Evolutionary conservation across 805 yeast genomes (phyloP).

Genomic region (Saccharomyces eubayanus): DNA sequence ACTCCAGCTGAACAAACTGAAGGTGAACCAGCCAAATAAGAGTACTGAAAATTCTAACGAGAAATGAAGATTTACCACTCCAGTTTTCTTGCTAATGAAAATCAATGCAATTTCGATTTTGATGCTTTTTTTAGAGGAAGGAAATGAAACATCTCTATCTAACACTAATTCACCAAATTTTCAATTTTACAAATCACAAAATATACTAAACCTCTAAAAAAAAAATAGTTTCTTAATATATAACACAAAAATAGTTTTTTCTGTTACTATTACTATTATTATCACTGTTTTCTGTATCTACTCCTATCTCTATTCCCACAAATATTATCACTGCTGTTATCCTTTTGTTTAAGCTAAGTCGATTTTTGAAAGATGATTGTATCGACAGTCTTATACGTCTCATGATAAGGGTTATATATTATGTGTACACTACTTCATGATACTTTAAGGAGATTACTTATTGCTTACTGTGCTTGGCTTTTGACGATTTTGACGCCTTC

Average conservation of each 20-base stretch:
- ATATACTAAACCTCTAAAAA: neutral
- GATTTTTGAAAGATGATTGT: neutral
- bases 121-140: neutral
- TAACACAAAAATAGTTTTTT: neutral
- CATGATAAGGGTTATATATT: neutral
- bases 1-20: constrained; percentile 8
- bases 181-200: neutral
- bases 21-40: constrained; percentile 20
- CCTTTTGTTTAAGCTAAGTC: neutral
- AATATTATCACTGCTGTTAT: neutral
- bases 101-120: neutral
- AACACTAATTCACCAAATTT: neutral
- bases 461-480: neutral
- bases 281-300: neutral
- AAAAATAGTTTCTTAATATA: neutral
- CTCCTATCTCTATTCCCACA: neutral
- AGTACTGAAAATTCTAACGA: neutral
- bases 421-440: neutral
- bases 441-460: neutral
- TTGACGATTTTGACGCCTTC: neutral
- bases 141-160: neutral
- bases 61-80: neutral
- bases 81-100: neutral
- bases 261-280: constrained; percentile 1
- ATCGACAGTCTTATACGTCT: neutral